A percentile compares a stretch with the other conserved stretches of the same genome.
phyloP scores from a whole-genome alignment of 805 yeast species.

The Candida nemodendra region DNA sequence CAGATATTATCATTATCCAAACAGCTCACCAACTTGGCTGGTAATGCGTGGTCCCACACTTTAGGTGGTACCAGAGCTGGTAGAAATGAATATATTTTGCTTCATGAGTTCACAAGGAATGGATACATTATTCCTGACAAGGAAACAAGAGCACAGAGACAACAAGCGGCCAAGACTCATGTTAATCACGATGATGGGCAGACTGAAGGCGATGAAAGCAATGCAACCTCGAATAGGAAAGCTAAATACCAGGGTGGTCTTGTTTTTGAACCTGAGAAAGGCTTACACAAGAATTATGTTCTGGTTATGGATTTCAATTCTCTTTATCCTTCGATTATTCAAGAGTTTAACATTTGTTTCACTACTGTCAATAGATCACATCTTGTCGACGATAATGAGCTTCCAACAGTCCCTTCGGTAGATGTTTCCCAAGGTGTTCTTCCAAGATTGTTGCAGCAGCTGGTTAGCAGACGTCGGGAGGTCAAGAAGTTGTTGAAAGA shows the following conservation, averaged over 20 bases:
- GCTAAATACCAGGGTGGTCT: conserved; percentile 48
- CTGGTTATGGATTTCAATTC: conserved; percentile 98
- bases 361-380: conserved; percentile 80
- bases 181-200: conserved; percentile 22
- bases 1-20: conserved; percentile 88
- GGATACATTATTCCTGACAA: conserved; percentile 83
- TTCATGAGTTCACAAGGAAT: conserved; percentile 84
- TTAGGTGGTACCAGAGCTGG: conserved; percentile 94
- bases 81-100: conserved; percentile 86
- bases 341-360: conserved; percentile 95
- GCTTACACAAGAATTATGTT: conserved; percentile 83
- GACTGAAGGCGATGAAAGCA: conserved; percentile 42
- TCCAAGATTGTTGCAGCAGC: conserved; percentile 76
- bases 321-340: conserved; percentile 94
- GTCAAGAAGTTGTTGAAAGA: conserved; percentile 84
- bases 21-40: conserved; percentile 89
- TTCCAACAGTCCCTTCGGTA: conserved; percentile 67
- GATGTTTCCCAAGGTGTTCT: conserved; percentile 72
- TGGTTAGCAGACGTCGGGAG: conserved; percentile 89
- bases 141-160: conserved; percentile 36
- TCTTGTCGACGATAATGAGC: conserved; percentile 47
- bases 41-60: conserved; percentile 96
- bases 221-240: conserved; percentile 44
- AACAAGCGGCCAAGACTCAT: conserved; percentile 18
- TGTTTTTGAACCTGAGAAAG: conserved; percentile 95